Base-by-base conservation (phyloP, 352 stramenopile species). In the Globisporangium radiosum region DNA sequence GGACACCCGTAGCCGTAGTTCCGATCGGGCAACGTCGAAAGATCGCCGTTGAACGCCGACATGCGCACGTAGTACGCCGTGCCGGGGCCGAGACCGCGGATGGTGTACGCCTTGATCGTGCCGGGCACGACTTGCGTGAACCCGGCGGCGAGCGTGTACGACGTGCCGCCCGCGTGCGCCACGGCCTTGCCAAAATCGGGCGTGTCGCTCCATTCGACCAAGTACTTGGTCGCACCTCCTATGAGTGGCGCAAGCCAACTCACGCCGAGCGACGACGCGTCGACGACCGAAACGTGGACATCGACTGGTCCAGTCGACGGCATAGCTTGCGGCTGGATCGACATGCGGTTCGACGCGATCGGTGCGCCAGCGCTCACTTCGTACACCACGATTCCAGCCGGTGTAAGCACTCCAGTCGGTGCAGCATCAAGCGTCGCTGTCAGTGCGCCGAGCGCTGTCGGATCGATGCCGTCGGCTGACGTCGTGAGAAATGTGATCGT, bases 11-110 rank as follows among this genome's bases (percentile, higher is more conserved):
- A 95, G 2, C 73, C 79, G 2, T 68, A 62, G 49, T 82, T 76
- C n/a, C 48, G 52, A 3, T 43, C 59, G 0, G 67, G 40, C 15
- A 67, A 56, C 5, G 33, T 55, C 0, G 51, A 14, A 4, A 78
- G 13, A 17, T 92, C 68, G n/a, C 86, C 83, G 56, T 97, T 98
- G 64, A 85, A 88, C 14, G 90, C 81, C 1, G 85, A 88, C 3
- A 99, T 92, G 2, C 89, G 81, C 5, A 98, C 82, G 51, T 81
- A 95, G 62, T 98, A 97, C 8, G 75, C 54, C 3, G 85, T 76
- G 6, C 81, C 92, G 8, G 86, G 82, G 1, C 72, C 67, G 42
- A 98, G 75, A 14, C 78, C 82, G 6, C 69, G 55, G 55, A 99
- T 96, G 5, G 83, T 85, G 69, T 97, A 95, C 5, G 65, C 66